Evolutionary conservation across 805 yeast species (phyloP), one percentile per base, ranked within the genome.

Genomic region (Wickerhamomyces bovis): DNA sequence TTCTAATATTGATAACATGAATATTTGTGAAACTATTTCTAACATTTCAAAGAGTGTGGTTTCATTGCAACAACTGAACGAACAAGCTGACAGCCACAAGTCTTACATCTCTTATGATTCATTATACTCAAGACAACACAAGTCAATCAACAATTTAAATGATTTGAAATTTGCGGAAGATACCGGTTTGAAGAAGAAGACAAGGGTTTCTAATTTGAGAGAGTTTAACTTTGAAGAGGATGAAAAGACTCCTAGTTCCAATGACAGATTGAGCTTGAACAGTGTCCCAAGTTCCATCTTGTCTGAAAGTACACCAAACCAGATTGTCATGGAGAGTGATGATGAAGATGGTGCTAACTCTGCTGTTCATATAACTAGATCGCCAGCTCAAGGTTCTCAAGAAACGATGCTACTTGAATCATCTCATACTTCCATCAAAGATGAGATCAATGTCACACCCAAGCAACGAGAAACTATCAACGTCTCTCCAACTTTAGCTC

Each of bases 51-150:
- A 39, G 41, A 59, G 55, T 42, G 60, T 56, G 13, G 21, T 55
- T 4, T 53, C 59, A 15, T 44, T 56, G 12, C 58, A 53, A 39
- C 53, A 51, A 8, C n/a, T 44, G 39, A 30, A 18, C 18, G 40
- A 42, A 12, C 49, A 42, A 21, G 42, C 44, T 21, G 51, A 45
- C n/a, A 38, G 30, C 16, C 46, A 33, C 23, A 51, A 70, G 48
- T 81, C 85, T 1, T 80, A 79, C 53, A 53, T 80, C 42, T 77
- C 83, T 36, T 81, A 81, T 51, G 85, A 81, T 57, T 80, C 85
- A 1, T 76, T 74, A 1, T 65, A 75, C 39, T 77, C 83, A 3
- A 36, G 28, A 30, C 39, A 41, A 25, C 44, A 26, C 26, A 31
- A 30, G 22, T 13, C 16, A n/a, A 39, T 22, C 31, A 23, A 7